phyloP scores from a whole-genome alignment of 2,329 filamentous ascomycete genomes.

The Alternaria sp. region DNA sequence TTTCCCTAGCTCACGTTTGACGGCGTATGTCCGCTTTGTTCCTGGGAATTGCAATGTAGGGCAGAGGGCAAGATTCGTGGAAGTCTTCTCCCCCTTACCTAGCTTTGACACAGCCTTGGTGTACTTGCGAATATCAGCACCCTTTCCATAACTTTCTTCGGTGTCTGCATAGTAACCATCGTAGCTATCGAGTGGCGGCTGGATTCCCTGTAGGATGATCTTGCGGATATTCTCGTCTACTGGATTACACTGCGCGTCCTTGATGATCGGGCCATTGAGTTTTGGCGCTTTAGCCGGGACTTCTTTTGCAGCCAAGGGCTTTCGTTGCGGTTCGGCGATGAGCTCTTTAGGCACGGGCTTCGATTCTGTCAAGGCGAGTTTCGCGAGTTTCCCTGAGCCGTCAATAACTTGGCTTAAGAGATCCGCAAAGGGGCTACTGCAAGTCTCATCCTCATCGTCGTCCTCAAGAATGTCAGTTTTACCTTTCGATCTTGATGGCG shows the following conservation, averaged over 20 bases:
- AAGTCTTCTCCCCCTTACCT: constrained; percentile 67
- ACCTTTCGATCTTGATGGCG: constrained; percentile 70
- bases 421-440: constrained; percentile 77
- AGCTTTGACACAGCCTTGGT: constrained; percentile 71
- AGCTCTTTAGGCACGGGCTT: constrained; percentile 43
- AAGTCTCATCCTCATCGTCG: constrained; percentile 54
- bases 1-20: constrained; percentile 86
- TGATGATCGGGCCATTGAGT: constrained; percentile 76
- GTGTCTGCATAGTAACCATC: constrained; percentile 80
- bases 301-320: constrained; percentile 34
- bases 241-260: constrained; percentile 86
- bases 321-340: constrained; percentile 27
- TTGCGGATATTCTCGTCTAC: constrained; percentile 78
- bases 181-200: constrained; percentile 77
- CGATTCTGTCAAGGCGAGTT: constrained; percentile 61
- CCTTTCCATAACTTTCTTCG: constrained; percentile 69
- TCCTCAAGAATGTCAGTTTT: constrained; percentile 52
- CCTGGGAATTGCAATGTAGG: constrained; percentile 74
- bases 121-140: constrained; percentile 81
- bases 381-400: constrained; percentile 57
- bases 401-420: constrained; percentile 62
- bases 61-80: constrained; percentile 65
- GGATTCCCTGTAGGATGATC: constrained; percentile 76
- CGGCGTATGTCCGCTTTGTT: constrained; percentile 71
- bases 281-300: constrained; percentile 53